Percentiles rank a stretch among this genome's conserved stretches.
Conservation (phyloP, 2,329 filamentous ascomycete genomes). For the Fusarium staphyleae region DNA sequence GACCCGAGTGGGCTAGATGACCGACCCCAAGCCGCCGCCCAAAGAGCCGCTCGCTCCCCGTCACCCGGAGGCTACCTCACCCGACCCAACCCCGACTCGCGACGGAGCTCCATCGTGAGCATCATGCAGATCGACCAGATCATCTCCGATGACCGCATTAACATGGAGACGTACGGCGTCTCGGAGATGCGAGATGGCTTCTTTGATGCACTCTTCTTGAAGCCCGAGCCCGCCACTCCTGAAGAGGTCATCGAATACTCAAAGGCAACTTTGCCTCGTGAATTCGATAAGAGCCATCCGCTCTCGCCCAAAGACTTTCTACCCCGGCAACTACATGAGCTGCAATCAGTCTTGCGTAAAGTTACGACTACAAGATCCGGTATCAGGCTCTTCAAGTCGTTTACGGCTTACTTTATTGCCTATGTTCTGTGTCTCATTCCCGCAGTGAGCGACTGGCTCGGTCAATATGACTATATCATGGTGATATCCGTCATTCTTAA, state of each 20-base stretch:
- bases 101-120: conserved; percentile 43
- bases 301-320: conserved; percentile 57
- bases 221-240: conserved; percentile 48
- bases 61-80: conserved; percentile 22
- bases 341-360: conserved; percentile 49
- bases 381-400: conserved; percentile 60
- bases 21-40: neutral
- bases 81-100: conserved; percentile 34
- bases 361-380: conserved; percentile 59
- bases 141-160: conserved; percentile 45
- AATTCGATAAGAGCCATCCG: conserved; percentile 55
- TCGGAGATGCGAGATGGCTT: conserved; percentile 55
- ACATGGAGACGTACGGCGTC: conserved; percentile 52
- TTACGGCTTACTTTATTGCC: conserved; percentile 62
- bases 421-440: conserved; percentile 64
- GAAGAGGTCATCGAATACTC: conserved; percentile 52
- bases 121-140: conserved; percentile 47
- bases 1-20: conserved; percentile 34
- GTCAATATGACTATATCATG: conserved; percentile 63
- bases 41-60: conserved; percentile 1
- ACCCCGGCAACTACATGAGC: conserved; percentile 55
- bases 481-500: conserved; percentile 64
- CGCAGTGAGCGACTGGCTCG: conserved; percentile 56
- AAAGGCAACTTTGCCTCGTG: conserved; percentile 54
- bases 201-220: conserved; percentile 58